Evolutionary conservation across 1,284 basidiomycete species (phyloP).

Genomic region (Bjerkandera adusta): DNA sequence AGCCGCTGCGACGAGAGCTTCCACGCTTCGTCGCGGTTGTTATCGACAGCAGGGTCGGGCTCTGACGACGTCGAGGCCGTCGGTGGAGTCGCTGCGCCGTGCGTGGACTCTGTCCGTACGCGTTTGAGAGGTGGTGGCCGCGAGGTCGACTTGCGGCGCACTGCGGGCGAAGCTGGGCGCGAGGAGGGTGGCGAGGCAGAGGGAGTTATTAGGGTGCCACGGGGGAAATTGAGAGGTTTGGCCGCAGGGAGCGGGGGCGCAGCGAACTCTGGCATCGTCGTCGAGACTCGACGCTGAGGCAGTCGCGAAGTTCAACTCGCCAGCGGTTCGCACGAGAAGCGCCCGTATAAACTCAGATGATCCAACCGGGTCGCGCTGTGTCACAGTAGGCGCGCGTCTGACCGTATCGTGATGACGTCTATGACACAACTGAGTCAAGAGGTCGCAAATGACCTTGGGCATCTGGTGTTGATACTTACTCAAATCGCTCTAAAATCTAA

Average conservation of each 20-base stretch:
- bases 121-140: conserved; percentile 38
- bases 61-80: conserved; percentile 9
- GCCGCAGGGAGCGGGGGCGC: background rate
- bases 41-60: conserved; percentile 24
- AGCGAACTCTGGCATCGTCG: background rate
- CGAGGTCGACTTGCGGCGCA: conserved; percentile 6
- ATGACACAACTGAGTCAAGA: too few species aligned
- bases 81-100: background rate
- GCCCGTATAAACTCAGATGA: conserved; percentile 12
- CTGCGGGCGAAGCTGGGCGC: conserved; percentile 15
- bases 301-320: too few species aligned
- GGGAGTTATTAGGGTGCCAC: conserved; percentile 27
- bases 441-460: too few species aligned
- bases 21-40: conserved; percentile 48
- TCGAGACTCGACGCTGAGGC: background rate
- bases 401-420: too few species aligned
- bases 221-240: background rate
- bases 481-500: too few species aligned
- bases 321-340: background rate
- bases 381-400: too few species aligned
- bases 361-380: too few species aligned
- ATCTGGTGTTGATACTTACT: too few species aligned
- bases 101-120: conserved; percentile 30
- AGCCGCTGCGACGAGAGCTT: conserved; percentile 56
- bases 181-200: conserved; percentile 33